Evolutionary conservation across 1,284 basidiomycete genomes (phyloP), one percentile per base, ranked within the genome.

Genomic region (Dichomitus squalens): DNA sequence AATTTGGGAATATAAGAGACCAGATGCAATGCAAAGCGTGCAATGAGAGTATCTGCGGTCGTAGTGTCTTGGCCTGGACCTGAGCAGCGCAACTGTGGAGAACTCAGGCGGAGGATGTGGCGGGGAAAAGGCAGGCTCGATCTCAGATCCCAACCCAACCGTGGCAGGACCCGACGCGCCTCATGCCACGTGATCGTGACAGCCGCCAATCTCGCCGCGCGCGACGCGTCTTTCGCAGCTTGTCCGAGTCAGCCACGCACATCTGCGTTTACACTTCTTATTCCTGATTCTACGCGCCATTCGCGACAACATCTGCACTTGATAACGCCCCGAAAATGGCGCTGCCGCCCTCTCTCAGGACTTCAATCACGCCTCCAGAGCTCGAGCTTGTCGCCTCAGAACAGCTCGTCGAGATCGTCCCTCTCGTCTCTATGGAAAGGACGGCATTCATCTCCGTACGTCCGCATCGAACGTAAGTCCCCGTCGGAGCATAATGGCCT

Each of bases 311-410:
- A 4, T 25, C 7, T 36, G 7, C 35, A 4, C 4, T 36, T 36
- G 7, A 29, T 20, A 33, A 8, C 14, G 29, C 27, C 12, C 23
- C 7, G 11, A 58, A 23, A 23, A 90, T 93, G 90, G 83, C 90
- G 33, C 78, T 81, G 0, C 77, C 79, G 1, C 58, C 67, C 4
- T 77, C 84, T 7, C 73, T 93, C 21, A 78, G 85, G 49, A 74
- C 78, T 14, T 88, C 88, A 0, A 78, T 88, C 18, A 85, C 85
- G 4, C 90, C 91, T 39, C 83, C 86, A 60, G 94, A 96, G 72
- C 84, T 95, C 25, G 92, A 95, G 61, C 86, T 96, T 58, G 83
- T 95, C 49, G 91, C 94, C 0, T 90, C 85, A 23, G 90, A 96
- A 64, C 83, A 93, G 63, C 76, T 88, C 27, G 79, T 96, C 52